These are phyloP conservation scores for Earliella scabrosa DNA, from an alignment of 1,284 basidiomycete genomes.

Conservation along the genomic window DNA sequence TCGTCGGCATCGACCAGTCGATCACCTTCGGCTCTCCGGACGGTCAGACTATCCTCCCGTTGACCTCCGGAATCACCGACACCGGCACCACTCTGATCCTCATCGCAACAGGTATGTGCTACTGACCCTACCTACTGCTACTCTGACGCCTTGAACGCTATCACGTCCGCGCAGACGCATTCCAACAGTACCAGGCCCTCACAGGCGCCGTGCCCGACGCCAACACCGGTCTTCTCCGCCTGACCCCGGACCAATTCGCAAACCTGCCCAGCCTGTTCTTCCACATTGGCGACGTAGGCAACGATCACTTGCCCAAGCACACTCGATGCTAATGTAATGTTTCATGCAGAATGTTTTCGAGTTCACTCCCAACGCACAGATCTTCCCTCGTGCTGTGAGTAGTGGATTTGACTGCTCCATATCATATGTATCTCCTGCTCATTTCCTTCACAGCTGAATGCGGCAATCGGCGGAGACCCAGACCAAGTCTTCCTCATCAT, in stretches of 20 bases:
- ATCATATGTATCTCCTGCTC: background rate
- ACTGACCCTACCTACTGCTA: too few relatives aligned
- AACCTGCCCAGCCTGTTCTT: slow-evolving; percentile 35
- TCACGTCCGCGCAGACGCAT: slow-evolving; percentile 22
- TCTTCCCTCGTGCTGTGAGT: slow-evolving; percentile 50
- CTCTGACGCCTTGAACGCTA: too few relatives aligned
- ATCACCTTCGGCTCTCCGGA: slow-evolving; percentile 23
- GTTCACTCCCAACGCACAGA: slow-evolving; percentile 58
- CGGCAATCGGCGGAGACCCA: slow-evolving; percentile 31
- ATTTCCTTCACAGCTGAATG: slow-evolving; percentile 29
- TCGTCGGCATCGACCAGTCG: slow-evolving; percentile 31
- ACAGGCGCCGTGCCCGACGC: slow-evolving; percentile 31
- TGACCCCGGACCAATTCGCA: slow-evolving; percentile 28
- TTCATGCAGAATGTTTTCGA: slow-evolving; percentile 34
- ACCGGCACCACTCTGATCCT: slow-evolving; percentile 38
- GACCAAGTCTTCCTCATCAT: slow-evolving; percentile 35
- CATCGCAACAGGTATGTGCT: slow-evolving; percentile 37
- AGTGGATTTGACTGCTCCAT: background rate
- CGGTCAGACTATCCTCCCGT: slow-evolving; percentile 28
- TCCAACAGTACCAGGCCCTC: slow-evolving; percentile 26
- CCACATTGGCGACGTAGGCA: slow-evolving; percentile 30
- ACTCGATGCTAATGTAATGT: background rate
- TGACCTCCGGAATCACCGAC: slow-evolving; percentile 31
- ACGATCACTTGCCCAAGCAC: background rate
- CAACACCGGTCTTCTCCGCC: slow-evolving; percentile 31